phyloP scores from a whole-genome alignment of 805 yeast genomes.

The Candida silvatica region DNA sequence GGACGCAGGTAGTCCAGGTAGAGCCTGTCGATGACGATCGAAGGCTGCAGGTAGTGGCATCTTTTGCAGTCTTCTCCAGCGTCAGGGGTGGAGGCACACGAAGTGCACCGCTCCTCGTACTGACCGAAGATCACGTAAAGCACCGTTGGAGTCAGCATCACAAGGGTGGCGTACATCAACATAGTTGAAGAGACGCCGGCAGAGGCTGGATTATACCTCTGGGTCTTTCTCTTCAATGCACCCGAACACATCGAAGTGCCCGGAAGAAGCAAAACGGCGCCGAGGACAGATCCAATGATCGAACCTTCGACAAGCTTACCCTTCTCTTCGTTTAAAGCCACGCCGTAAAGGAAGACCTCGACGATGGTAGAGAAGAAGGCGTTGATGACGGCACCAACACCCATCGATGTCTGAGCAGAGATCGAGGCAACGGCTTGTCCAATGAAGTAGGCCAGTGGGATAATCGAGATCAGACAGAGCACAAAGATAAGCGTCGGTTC shows the following conservation, averaged over 20 bases:
- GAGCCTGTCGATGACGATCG: constrained; percentile 58
- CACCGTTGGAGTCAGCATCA: constrained; percentile 87
- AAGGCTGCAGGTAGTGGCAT: constrained; percentile 75
- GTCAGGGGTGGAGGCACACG: constrained; percentile 29
- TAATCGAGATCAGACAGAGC: constrained; percentile 71
- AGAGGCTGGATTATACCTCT: constrained; percentile 88
- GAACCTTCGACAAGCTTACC: constrained; percentile 93
- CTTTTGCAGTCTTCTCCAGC: constrained; percentile 40
- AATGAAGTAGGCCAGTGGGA: constrained; percentile 92
- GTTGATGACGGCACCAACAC: constrained; percentile 95
- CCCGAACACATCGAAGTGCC: constrained; percentile 98
- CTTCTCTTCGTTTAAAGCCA: constrained; percentile 78
- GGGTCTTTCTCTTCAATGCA: constrained; percentile 86
- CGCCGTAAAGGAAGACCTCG: constrained; percentile 86
- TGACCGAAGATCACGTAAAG: constrained; percentile 87
- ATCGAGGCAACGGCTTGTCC: constrained; percentile 99
- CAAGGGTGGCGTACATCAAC: constrained; percentile 83
- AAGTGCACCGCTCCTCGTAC: constrained; percentile 65
- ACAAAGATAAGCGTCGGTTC: constrained; percentile 61
- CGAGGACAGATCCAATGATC: constrained; percentile 86
- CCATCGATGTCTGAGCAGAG: constrained; percentile 98
- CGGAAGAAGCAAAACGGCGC: constrained; percentile 85
- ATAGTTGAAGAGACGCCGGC: constrained; percentile 97
- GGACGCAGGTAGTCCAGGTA: constrained; percentile 71
- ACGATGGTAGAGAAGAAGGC: constrained; percentile 96